A percentile compares a stretch with the other conserved stretches of the same genome.
Conservation (phyloP, 495 filamentous ascomycete genomes). For the Neurospora sp. region DNA sequence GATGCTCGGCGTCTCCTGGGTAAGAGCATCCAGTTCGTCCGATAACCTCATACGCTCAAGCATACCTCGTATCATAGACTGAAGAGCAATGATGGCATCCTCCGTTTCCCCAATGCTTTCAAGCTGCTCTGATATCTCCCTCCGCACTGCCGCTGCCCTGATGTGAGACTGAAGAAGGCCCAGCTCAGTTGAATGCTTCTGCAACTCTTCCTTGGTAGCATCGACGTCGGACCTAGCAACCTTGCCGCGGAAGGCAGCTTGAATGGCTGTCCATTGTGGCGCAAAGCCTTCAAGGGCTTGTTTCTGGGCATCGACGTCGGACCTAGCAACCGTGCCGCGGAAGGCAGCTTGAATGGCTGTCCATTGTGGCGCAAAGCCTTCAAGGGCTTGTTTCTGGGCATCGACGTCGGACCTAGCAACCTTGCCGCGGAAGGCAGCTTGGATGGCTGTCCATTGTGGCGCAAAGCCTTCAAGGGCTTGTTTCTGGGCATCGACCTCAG, state of each 20-base stretch:
- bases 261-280: too few relatives aligned
- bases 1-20: constrained; percentile 47
- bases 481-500: constrained; percentile 24
- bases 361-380: too few relatives aligned
- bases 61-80: constrained; percentile 44
- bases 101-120: constrained; percentile 32
- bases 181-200: constrained; percentile 24
- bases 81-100: constrained; percentile 31
- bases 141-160: constrained; percentile 39
- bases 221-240: constrained; percentile 33
- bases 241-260: constrained; percentile 8
- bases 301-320: too few relatives aligned
- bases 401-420: too few relatives aligned
- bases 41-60: constrained; percentile 37
- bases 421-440: constrained; percentile 34
- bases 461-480: constrained; percentile 31
- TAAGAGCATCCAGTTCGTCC: constrained; percentile 46
- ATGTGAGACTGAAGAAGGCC: constrained; percentile 31
- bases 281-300: too few relatives aligned
- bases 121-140: constrained; percentile 34
- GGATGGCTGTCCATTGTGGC: constrained; percentile 37
- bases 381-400: too few relatives aligned
- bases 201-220: constrained; percentile 28
- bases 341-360: too few relatives aligned
- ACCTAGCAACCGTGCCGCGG: too few relatives aligned